Evolutionary conservation across 495 filamentous ascomycete genomes (phyloP).

Genomic region (Penicillium cosmopolitanum): DNA sequence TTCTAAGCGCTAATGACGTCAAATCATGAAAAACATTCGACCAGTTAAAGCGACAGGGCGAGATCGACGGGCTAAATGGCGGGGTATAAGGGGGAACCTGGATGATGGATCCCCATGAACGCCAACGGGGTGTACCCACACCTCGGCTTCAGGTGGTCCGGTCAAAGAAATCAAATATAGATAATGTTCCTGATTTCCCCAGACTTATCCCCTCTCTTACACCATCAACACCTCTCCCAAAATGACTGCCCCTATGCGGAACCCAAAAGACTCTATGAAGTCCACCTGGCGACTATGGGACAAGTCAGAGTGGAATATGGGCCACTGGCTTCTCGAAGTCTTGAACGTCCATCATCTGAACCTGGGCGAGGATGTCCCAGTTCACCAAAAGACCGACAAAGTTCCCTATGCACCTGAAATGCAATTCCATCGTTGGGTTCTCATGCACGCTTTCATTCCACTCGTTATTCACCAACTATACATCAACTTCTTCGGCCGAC

Average conservation of each 20-base stretch:
- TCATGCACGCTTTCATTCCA: constrained; percentile 27
- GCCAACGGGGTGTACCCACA: background rate
- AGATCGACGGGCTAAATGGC: background rate
- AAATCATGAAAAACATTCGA: background rate
- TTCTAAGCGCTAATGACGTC: background rate
- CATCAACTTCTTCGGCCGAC: constrained; percentile 19
- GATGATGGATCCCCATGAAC: background rate
- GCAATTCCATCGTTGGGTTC: constrained; percentile 27
- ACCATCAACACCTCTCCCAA: background rate
- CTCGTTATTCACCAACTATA: constrained; percentile 31
- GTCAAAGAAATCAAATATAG: constrained; percentile 1
- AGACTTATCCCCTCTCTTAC: background rate
- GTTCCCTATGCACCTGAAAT: constrained; percentile 28
- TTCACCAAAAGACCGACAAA: constrained; percentile 33
- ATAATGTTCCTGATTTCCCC: background rate
- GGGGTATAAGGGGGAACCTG: background rate
- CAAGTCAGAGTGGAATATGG: constrained; percentile 23
- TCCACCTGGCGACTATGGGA: constrained; percentile 38
- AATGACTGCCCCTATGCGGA: constrained; percentile 18
- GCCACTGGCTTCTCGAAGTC: constrained; percentile 28
- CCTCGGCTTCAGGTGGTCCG: constrained; percentile 7
- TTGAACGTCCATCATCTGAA: constrained; percentile 28
- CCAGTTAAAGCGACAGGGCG: background rate
- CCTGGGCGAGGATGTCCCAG: constrained; percentile 27
- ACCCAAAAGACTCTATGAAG: constrained; percentile 39